Conservation (phyloP, 176 grass and related monocot genomes). For the Urochloa ruziziensis region DNA sequence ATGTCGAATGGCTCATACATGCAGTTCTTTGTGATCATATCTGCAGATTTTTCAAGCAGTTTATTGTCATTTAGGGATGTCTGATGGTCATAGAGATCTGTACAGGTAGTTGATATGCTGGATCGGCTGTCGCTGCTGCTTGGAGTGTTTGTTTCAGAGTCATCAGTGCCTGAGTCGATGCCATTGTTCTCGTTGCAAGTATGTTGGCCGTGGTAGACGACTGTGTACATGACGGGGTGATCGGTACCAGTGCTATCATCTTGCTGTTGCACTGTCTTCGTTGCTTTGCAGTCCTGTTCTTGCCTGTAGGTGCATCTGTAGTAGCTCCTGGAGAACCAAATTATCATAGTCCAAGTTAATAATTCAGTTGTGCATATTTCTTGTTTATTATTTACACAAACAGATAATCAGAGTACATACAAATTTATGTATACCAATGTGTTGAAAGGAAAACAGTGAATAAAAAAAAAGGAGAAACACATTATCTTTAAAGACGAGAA, state of each 20-base stretch:
- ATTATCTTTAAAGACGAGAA: neutral
- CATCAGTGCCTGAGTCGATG: neutral
- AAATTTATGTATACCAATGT: neutral
- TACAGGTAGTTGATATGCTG: neutral
- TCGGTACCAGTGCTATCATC: neutral
- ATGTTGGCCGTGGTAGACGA: constrained; percentile 38
- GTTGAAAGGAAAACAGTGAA: neutral
- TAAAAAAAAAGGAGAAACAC: neutral
- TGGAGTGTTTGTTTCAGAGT: neutral
- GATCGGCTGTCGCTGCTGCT: neutral
- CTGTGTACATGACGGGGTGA: constrained; percentile 5
- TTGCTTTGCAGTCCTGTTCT: constrained; percentile 47
- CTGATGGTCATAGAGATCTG: neutral
- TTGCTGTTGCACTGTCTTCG: constrained; percentile 49
- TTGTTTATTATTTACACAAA: neutral
- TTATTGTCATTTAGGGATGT: neutral
- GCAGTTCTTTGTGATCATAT: neutral
- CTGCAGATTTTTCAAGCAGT: neutral
- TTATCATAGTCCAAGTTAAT: neutral
- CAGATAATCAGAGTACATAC: neutral
- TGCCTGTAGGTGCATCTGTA: constrained; percentile 43
- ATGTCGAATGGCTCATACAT: neutral
- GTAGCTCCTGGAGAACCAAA: constrained; percentile 43
- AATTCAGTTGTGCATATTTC: neutral
- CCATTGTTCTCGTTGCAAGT: constrained; percentile 21